These are phyloP conservation scores for Cutaneotrichosporon dermatis DNA, from an alignment of 1,284 basidiomycete genomes.

Conservation along the genomic window DNA sequence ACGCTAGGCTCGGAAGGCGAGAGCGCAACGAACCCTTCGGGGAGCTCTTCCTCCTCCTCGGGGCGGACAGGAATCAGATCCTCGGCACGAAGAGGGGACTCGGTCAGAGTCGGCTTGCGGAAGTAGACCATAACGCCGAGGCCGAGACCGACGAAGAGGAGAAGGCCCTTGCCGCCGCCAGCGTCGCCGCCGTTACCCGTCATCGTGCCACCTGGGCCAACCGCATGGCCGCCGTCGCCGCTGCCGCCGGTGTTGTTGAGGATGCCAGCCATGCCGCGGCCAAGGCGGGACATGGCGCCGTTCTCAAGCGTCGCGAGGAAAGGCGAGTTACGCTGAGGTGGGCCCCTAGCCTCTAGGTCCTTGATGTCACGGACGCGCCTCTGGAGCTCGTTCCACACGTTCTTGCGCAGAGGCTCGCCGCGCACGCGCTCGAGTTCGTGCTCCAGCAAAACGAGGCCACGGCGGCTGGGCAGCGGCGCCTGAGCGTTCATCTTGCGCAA, in stretches of 20 bases:
- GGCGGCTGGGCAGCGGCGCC: conserved; percentile 70
- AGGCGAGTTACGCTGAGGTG: not conserved
- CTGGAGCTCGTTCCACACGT: conserved; percentile 39
- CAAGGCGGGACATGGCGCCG: not conserved
- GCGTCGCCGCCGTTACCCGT: conserved; percentile 5
- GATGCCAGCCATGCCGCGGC: not conserved
- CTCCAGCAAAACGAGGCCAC: conserved; percentile 57
- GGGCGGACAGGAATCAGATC: conserved; percentile 24
- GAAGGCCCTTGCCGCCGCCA: conserved; percentile 23
- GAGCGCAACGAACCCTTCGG: conserved; percentile 17
- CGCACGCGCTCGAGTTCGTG: conserved; percentile 61
- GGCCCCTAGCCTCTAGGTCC: conserved; percentile 1
- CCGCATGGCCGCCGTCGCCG: conserved; percentile 9
- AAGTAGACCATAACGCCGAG: conserved; percentile 26
- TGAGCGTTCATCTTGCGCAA: conserved; percentile 73
- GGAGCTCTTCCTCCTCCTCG: not conserved
- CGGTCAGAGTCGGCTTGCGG: conserved; percentile 26
- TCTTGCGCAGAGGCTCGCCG: conserved; percentile 48
- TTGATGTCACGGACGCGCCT: conserved; percentile 15
- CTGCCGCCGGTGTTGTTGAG: not conserved
- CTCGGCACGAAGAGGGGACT: conserved; percentile 2
- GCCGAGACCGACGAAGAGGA: conserved; percentile 30
- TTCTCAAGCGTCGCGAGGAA: conserved; percentile 6
- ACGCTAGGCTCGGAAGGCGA: conserved; percentile 18
- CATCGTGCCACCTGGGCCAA: conserved; percentile 1